Base-by-base conservation (phyloP, 2,329 filamentous ascomycete genomes). In the Penicillium thymicola region DNA sequence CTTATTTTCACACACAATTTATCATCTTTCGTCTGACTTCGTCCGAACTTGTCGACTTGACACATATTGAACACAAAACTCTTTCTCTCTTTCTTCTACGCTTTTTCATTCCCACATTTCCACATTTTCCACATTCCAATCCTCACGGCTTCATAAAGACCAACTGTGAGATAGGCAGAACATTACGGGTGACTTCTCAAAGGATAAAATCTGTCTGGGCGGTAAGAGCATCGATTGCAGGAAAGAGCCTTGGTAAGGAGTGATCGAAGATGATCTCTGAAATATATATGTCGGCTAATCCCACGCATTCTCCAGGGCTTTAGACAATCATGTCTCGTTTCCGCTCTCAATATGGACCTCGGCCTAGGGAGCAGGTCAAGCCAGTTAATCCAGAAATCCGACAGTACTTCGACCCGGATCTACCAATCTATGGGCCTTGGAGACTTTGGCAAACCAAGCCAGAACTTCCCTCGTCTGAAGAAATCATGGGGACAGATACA, bases 391-490 rank as follows among this genome's bases (percentile, higher is more conserved):
- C 5, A 1, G 38, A 45, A 4, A 51, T 51, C 16, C 49, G 49
- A 1, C 40, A 45, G 10, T 51, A 51, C n/a, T 51, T 46, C 11
- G n/a, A 52, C 16, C n/a, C 41, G 0, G 32, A 38, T 3, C 48
- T 51, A 13, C 54, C 48, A 9, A 5, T 40, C 4, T 54, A 54
- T n/a, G 49, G 40, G 7, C 28, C 54, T 57, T 49, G 21, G 40
- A 40, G 6, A 18, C 38, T 18, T 21, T 36, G 32, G 43, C 40
- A 53, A 27, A 59, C 58, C 1, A 74, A 70, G 32, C 71, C 75
- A 2, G 77, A 78, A 7, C 28, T 79, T 23, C 77, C 77, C 5
- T 69, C 75, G 4, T 56, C 68, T 3, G 61, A 69, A 5, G 78
- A 80, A 55, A 67, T 80, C 13, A 53, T 75, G 27, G 70, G 68